Evolutionary conservation across 495 filamentous ascomycete species (phyloP), one percentile per base, ranked within the genome.

Genomic region (Stereocaulon alpinum): DNA sequence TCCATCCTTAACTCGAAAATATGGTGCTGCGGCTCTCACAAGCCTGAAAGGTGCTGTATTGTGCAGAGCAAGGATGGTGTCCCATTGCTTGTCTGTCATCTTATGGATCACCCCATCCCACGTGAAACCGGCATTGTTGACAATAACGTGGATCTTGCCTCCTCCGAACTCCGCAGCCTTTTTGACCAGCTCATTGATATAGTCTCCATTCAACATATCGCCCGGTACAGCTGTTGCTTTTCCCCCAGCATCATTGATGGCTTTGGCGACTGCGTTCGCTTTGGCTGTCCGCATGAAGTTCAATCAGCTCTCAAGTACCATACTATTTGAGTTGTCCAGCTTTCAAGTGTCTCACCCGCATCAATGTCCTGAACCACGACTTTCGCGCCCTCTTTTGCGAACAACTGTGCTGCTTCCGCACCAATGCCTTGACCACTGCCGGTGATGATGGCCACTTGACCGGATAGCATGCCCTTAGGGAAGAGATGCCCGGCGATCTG

Each of bases 41-140:
- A 94, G 82, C 60, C 84, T 86, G 78, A 95, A 93, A 37, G 89
- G 89, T 1, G 84, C 87, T 12, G 86, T 91, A 66, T 79, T 82
- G 77, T 94, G 89, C 22, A 93, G 75, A 32, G 83, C 80, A 12
- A 92, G 70, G 66, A 94, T 95, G 55, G 86, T 90, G 50, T 90
- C 82, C 88, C 86, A 94, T 80, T 93, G 88, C 69, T 89, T 90
- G 74, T 93, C 87, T 17, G 86, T 89, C 76, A 87, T 92, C 83
- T 91, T 92, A 74, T 93, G 88, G 64, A 94, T 89, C 24, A 94
- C 88, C 4, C 83, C 89, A 68, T 95, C 89, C 87, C 88, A 95
- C 0, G 89, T 94, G 70, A 86, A 86, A 40, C 89, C 88, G 1
- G 89, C 89, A 73, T 92, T 93, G 69, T 93, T 93, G 41, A 94